A percentile compares a stretch with the other conserved stretches of the same genome.
These are phyloP conservation scores for Ganoderma sinense DNA, from an alignment of 1,284 basidiomycete species.

Conservation along the genomic window DNA sequence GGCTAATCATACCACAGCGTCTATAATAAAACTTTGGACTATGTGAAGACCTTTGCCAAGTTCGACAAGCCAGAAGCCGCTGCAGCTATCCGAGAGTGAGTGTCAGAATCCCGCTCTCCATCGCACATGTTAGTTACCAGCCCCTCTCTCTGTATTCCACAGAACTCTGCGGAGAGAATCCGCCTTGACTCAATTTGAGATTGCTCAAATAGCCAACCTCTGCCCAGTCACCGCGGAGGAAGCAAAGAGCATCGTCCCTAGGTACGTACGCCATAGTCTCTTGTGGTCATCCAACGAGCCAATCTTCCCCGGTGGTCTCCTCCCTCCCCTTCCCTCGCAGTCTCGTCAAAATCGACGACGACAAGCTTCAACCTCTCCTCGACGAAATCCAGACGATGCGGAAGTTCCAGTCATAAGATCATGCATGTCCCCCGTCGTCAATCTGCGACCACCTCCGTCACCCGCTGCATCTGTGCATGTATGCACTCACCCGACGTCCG, in stretches of 20 bases:
- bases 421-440: no score
- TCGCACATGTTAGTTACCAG: neutral
- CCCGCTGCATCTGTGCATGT: neutral
- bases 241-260: constrained; percentile 91
- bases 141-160: neutral
- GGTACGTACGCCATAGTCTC: constrained; percentile 51
- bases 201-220: constrained; percentile 91
- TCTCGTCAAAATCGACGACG: constrained; percentile 88
- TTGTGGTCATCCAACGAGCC: neutral
- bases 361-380: constrained; percentile 79
- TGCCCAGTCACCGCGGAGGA: constrained; percentile 90
- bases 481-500: neutral
- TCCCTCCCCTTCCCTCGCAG: constrained; percentile 46
- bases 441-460: no score
- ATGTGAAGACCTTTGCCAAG: constrained; percentile 90
- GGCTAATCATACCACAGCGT: constrained; percentile 57
- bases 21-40: constrained; percentile 92
- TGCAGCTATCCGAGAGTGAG: constrained; percentile 88
- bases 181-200: constrained; percentile 88
- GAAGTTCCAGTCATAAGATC: constrained; percentile 78
- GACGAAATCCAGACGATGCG: constrained; percentile 91
- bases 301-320: neutral
- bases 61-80: constrained; percentile 90
- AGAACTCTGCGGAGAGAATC: constrained; percentile 81
- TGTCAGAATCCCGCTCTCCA: constrained; percentile 17